Percentiles rank a stretch among this genome's conserved stretches.
Evolutionary conservation across 495 filamentous ascomycete species (phyloP).

Genomic region (Bacidia gigantensis): DNA sequence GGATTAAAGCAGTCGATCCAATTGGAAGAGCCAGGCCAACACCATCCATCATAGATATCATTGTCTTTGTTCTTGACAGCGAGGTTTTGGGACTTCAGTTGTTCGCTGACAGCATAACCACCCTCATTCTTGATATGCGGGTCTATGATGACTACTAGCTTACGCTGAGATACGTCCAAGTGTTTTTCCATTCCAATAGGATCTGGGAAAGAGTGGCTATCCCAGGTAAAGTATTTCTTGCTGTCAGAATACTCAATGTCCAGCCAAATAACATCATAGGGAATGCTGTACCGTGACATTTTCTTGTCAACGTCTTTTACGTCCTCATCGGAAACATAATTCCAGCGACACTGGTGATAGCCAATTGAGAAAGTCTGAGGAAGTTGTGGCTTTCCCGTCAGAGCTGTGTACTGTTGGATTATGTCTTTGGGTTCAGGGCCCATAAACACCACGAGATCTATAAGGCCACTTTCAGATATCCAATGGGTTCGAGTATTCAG

Average conservation of each 20-base stretch:
- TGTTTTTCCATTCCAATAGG: slow-evolving; percentile 80
- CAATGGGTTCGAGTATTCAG: slow-evolving; percentile 83
- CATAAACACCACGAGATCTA: slow-evolving; percentile 90
- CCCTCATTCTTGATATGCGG: slow-evolving; percentile 92
- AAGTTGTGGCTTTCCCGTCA: slow-evolving; percentile 87
- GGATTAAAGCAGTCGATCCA: slow-evolving; percentile 96
- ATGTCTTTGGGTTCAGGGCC: slow-evolving; percentile 74
- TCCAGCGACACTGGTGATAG: slow-evolving; percentile 98
- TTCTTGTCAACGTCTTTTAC: slow-evolving; percentile 92
- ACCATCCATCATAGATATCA: slow-evolving; percentile 86
- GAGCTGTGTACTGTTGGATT: slow-evolving; percentile 65
- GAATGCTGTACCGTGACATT: slow-evolving; percentile 87
- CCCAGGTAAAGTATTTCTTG: slow-evolving; percentile 97
- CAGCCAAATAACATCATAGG: slow-evolving; percentile 97
- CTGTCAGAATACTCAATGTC: slow-evolving; percentile 94
- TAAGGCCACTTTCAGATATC: slow-evolving; percentile 80
- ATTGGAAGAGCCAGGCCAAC: slow-evolving; percentile 91
- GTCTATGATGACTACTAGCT: slow-evolving; percentile 89
- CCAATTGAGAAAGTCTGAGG: slow-evolving; percentile 84
- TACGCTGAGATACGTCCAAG: slow-evolving; percentile 66
- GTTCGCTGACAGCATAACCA: slow-evolving; percentile 58
- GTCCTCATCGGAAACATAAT: slow-evolving; percentile 93
- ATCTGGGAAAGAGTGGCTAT: slow-evolving; percentile 69
- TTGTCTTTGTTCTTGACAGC: slow-evolving; percentile 82
- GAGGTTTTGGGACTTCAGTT: slow-evolving; percentile 69